Evolutionary conservation across 208 protist genomes (phyloP).

Genomic region (Acanthamoeba quina): DNA sequence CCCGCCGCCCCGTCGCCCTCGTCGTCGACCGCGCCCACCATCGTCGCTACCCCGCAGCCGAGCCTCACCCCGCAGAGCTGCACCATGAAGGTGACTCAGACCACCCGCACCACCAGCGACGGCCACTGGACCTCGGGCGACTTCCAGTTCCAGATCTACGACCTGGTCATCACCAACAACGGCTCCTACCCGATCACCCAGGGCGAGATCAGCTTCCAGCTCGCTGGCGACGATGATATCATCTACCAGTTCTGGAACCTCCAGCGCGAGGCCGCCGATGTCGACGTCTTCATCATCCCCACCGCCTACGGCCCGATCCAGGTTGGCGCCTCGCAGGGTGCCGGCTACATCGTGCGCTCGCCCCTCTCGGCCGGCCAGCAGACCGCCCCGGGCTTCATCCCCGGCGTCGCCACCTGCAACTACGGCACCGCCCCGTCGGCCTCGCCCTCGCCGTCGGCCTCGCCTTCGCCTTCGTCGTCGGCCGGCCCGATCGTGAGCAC

Average conservation of each 20-base stretch:
- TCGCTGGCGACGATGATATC: neutral
- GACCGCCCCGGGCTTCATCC: neutral
- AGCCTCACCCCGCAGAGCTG: neutral
- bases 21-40: neutral
- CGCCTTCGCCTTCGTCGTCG: neutral
- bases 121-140: neutral
- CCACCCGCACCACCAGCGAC: neutral
- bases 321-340: neutral
- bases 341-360: neutral
- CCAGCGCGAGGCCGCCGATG: neutral
- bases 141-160: slow-evolving; percentile 49
- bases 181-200: neutral
- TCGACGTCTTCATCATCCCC: neutral
- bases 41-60: neutral
- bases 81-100: neutral
- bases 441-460: neutral
- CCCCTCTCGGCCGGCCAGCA: neutral
- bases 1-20: neutral
- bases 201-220: neutral
- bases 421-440: neutral
- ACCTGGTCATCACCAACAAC: slow-evolving; percentile 1
- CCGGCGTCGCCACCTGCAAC: neutral
- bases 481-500: neutral
- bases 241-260: slow-evolving; percentile 54
- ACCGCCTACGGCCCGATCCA: neutral